Evolutionary conservation across 2,329 filamentous ascomycete genomes (phyloP).

Genomic region (Fusarium mexicanum): DNA sequence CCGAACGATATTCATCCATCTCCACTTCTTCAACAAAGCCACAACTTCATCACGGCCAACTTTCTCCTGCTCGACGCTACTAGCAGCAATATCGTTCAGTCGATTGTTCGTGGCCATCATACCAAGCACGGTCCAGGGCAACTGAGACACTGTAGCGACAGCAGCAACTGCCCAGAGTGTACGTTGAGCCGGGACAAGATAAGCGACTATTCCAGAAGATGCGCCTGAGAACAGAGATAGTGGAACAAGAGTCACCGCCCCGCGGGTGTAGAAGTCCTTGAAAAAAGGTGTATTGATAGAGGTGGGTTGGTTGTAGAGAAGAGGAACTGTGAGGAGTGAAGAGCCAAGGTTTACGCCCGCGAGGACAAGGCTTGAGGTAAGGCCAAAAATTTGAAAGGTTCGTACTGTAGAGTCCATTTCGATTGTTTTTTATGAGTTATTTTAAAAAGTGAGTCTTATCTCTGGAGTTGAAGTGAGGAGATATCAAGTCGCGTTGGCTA

Average conservation of each 20-base stretch:
- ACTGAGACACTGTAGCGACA: conserved; percentile 17
- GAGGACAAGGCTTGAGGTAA: conserved; percentile 29
- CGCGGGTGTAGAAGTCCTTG: conserved; percentile 29
- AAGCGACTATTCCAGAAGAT: conserved; percentile 25
- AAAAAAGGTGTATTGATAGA: conserved; percentile 29
- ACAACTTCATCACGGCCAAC: conserved; percentile 16
- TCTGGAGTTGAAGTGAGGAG: not conserved
- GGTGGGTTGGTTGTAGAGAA: conserved; percentile 26
- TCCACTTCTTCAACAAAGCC: conserved; percentile 24
- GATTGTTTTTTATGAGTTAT: too few relatives aligned
- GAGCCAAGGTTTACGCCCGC: conserved; percentile 28
- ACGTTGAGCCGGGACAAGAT: conserved; percentile 26
- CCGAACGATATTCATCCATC: conserved; percentile 34
- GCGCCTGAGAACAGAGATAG: conserved; percentile 19
- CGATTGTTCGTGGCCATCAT: conserved; percentile 33
- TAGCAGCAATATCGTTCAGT: conserved; percentile 20
- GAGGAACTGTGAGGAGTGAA: conserved; percentile 29
- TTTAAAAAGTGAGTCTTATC: not conserved
- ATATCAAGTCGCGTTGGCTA: not conserved
- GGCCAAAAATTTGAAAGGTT: conserved; percentile 12
- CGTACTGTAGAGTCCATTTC: conserved; percentile 19
- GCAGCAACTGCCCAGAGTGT: conserved; percentile 19
- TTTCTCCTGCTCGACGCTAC: conserved; percentile 20
- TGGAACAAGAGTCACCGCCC: conserved; percentile 18
- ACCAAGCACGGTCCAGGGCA: conserved; percentile 26